These are phyloP conservation scores for Tulasnella sp. DNA, from an alignment of 768 basidiomycete genomes.

Conservation along the genomic window DNA sequence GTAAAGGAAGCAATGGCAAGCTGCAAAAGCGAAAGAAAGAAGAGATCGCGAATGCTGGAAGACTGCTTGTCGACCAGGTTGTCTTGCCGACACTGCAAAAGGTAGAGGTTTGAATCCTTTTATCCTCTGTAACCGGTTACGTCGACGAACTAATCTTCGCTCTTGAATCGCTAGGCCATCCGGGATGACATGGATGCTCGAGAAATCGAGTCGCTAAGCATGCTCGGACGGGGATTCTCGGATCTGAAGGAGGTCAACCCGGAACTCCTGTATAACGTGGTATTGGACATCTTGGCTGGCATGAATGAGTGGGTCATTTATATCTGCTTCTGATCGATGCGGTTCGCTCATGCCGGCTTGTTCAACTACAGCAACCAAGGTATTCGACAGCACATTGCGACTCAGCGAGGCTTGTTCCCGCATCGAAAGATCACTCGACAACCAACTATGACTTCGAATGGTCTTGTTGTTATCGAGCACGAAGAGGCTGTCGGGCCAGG, in stretches of 20 bases:
- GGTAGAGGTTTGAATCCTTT: constrained; percentile 40
- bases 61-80: constrained; percentile 63
- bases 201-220: constrained; percentile 81
- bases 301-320: constrained; percentile 71
- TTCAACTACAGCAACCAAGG: constrained; percentile 51
- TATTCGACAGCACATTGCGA: constrained; percentile 77
- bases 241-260: constrained; percentile 80
- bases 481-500: constrained; percentile 43
- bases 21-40: constrained; percentile 44
- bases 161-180: constrained; percentile 20
- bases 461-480: constrained; percentile 74
- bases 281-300: constrained; percentile 82
- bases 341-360: constrained; percentile 14
- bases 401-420: constrained; percentile 70
- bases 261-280: constrained; percentile 74
- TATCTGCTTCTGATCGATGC: background rate
- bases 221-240: constrained; percentile 81
- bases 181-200: constrained; percentile 68
- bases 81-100: constrained; percentile 70
- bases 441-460: constrained; percentile 79
- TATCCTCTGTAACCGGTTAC: background rate
- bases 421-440: constrained; percentile 69
- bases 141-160: background rate
- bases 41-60: constrained; percentile 58
- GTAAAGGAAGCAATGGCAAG: constrained; percentile 38